These are phyloP conservation scores for Fusarium falciforme DNA, from an alignment of 2,329 filamentous ascomycete species.

Conservation along the genomic window DNA sequence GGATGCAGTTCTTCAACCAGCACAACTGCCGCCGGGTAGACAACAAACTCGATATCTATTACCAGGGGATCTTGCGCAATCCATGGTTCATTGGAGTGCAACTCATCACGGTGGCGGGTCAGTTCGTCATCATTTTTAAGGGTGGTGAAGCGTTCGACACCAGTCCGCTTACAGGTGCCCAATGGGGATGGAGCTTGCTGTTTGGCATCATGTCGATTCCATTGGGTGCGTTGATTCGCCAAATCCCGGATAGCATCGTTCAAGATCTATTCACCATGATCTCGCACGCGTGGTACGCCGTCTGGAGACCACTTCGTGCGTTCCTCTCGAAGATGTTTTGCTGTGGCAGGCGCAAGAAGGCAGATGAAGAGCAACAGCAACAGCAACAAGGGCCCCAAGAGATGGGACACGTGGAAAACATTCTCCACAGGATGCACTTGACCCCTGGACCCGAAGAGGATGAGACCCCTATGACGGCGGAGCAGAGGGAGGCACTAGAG, in stretches of 20 bases:
- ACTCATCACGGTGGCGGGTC: slow-evolving; percentile 74
- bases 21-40: slow-evolving; percentile 83
- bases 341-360: slow-evolving; percentile 41
- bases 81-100: slow-evolving; percentile 81
- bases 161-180: slow-evolving; percentile 67
- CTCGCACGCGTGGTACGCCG: background rate
- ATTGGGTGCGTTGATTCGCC: slow-evolving; percentile 60
- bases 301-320: slow-evolving; percentile 25
- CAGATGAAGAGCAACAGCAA: slow-evolving; percentile 29
- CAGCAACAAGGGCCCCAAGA: slow-evolving; percentile 33
- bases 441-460: slow-evolving; percentile 21
- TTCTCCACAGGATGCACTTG: slow-evolving; percentile 38
- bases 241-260: slow-evolving; percentile 53
- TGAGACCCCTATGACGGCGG: slow-evolving; percentile 37
- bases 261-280: slow-evolving; percentile 39
- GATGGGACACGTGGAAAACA: slow-evolving; percentile 41
- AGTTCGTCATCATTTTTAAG: slow-evolving; percentile 78
- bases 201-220: slow-evolving; percentile 76
- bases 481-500: slow-evolving; percentile 39
- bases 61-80: slow-evolving; percentile 80
- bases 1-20: slow-evolving; percentile 92
- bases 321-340: slow-evolving; percentile 25
- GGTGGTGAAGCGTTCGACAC: slow-evolving; percentile 76
- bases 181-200: slow-evolving; percentile 78
- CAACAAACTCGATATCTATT: slow-evolving; percentile 82